Percentiles rank a stretch among this genome's conserved stretches.
Conservation (phyloP, 108 stramenopile species). For the Cylindrotheca closterium region DNA sequence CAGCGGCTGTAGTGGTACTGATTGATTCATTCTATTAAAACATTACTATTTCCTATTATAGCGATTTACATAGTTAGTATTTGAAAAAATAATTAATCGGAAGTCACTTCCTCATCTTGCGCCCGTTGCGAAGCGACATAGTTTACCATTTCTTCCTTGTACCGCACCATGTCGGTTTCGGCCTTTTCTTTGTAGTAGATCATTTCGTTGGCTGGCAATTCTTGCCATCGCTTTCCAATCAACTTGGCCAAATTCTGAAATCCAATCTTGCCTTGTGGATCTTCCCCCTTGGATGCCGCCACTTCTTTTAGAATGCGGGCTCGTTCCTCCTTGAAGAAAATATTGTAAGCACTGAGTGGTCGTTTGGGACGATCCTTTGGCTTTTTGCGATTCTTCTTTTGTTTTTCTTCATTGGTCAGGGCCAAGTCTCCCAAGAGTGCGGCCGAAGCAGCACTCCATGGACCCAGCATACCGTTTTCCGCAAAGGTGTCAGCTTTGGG, state of each 20-base stretch:
- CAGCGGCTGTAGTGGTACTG: too few relatives aligned
- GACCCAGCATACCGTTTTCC: constrained; percentile 33
- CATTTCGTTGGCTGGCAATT: constrained; percentile 38
- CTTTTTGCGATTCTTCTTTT: constrained; percentile 30
- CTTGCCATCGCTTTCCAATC: constrained; percentile 74
- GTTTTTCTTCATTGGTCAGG: constrained; percentile 12
- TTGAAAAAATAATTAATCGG: too few relatives aligned
- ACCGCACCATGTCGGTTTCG: constrained; percentile 64
- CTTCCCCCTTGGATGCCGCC: constrained; percentile 28
- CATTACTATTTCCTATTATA: too few relatives aligned
- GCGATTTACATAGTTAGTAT: too few relatives aligned
- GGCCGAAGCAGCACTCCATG: constrained; percentile 26
- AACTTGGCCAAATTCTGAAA: constrained; percentile 73
- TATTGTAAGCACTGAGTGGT: constrained; percentile 61
- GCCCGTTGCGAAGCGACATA: constrained; percentile 21
- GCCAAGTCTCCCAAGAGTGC: constrained; percentile 24
- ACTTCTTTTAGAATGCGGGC: constrained; percentile 20
- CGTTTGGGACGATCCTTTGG: constrained; percentile 63
- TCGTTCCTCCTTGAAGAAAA: constrained; percentile 40
- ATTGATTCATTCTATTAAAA: too few relatives aligned
- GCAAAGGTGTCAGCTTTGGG: constrained; percentile 24
- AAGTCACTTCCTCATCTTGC: too few relatives aligned
- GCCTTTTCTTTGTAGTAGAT: constrained; percentile 64
- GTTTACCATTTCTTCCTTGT: constrained; percentile 66
- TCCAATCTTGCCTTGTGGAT: constrained; percentile 51